Evolutionary conservation across 805 yeast species (phyloP), one percentile per base, ranked within the genome.

Genomic region (Saturnispora sanitii): DNA sequence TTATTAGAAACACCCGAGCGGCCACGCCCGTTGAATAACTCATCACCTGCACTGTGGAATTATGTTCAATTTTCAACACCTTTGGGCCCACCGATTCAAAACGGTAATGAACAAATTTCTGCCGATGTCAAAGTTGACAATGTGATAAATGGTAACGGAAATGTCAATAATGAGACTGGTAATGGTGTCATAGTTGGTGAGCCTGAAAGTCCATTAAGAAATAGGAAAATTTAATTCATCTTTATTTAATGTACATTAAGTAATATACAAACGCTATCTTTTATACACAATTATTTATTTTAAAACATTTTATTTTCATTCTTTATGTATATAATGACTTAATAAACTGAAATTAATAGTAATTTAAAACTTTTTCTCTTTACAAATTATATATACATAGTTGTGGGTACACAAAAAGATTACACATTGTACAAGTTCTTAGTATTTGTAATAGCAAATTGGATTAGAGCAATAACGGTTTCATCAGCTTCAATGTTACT

Each of bases 41-140:
- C 81, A 23, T 84, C 95, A 1, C 97, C 97, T 1, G 96, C 95
- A 15, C 74, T 88, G 44, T 85, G 96, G 96, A 84, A 82, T 56
- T 79, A 84, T 62, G 85, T 88, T 54, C 95, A 87, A 53, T 78
- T 88, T 37, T 63, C 68, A 11, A 60, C 64, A 1, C 64, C 65
- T 2, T 35, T 59, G 30, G 63, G 58, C 8, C 57, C 46, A n/a
- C n/a, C n/a, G n/a, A n/a, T n/a, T 25, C 27, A 25, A 25, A 25
- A 25, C 27, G 27, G 27, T 8, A 12, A 12, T 8, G 12, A 25
- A 8, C 27, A 25, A 25, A 25, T 8, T 21, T n/a, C n/a, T 21
- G 25, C 23, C 23, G 15, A 9, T 13, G 35, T 17, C 15, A 27
- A 20, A n/a, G 4, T 8, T 13, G 15, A n/a, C 21, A 30, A 28